Evolutionary conservation across 148 eudicot genomes (phyloP), one percentile per base, ranked within the genome.

Genomic region (Fallopia convolvulus): DNA sequence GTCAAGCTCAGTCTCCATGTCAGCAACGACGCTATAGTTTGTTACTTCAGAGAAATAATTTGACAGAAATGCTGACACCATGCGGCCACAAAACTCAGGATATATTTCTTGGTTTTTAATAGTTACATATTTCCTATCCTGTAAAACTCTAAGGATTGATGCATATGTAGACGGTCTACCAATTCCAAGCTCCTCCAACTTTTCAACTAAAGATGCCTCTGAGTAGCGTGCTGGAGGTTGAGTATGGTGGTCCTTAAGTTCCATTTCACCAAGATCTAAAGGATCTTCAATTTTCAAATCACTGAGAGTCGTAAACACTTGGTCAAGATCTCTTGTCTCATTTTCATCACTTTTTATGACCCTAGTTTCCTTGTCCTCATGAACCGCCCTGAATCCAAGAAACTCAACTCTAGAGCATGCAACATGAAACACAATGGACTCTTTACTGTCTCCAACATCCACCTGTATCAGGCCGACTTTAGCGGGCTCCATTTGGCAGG

Each of bases 111-210:
- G 88, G 70, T 82, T 83, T 87, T 92, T 92, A 72, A 83, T 65
- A 7, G 89, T 87, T 33, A 95, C 87, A 80, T 95, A 95, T 33
- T 95, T 91, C 86, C 99, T 88, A 78, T 95, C 99, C 78, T 92
- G 86, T 53, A 95, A 82, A 65, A 92, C 97, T 86, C 88, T 92
- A 30, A 95, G 82, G 48, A 91, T 95, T 77, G 82, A 80, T 33
- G 99, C 99, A 84, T 95, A 95, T 44, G 99, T 95, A 36, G 99
- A 95, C 75, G 99, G 99, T 79, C 99, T 85, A 79, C 99, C 99
- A 52, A 95, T 95, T 74, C 99, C 99, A 81, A 95, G 97, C 84
- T 95, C 99, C 81, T 95, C 99, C 83, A 95, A 76, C 83, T 89
- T 95, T 79, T 91, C 91, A 53, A 95, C 91, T 83, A 95, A 81